These are phyloP conservation scores for Phtheirospermum japonicum DNA, from an alignment of 257 asterid genomes.

Conservation along the genomic window DNA sequence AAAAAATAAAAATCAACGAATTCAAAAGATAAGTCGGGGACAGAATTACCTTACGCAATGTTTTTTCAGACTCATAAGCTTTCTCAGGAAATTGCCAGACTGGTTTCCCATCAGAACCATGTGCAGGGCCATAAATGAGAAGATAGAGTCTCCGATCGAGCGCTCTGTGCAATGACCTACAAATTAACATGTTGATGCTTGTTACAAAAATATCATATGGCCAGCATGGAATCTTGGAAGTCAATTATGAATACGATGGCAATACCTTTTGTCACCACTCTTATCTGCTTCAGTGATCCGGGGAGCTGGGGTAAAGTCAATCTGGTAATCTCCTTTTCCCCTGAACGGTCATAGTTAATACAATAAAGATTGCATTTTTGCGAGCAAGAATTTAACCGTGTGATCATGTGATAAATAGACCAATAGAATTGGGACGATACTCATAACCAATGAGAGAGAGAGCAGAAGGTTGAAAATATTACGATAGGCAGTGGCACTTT, in stretches of 20 bases:
- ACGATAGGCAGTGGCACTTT: too few species aligned
- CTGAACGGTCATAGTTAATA: conserved; percentile 38
- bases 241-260: not conserved
- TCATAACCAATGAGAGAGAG: too few species aligned
- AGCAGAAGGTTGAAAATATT: too few species aligned
- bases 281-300: conserved; percentile 81
- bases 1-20: not conserved
- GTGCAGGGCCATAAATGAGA: conserved; percentile 59
- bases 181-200: conserved; percentile 25
- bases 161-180: conserved; percentile 86
- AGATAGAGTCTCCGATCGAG: conserved; percentile 92
- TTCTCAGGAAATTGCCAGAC: conserved; percentile 96
- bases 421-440: too few species aligned
- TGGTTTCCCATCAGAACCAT: conserved; percentile 50
- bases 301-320: conserved; percentile 80
- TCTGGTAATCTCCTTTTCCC: conserved; percentile 83
- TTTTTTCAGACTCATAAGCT: conserved; percentile 66
- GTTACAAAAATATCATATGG: not conserved
- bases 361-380: too few species aligned
- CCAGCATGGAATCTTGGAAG: conserved; percentile 7
- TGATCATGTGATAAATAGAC: too few species aligned
- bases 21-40: conserved; percentile 7
- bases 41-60: conserved; percentile 65
- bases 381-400: too few species aligned
- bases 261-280: conserved; percentile 62